Base-by-base conservation (phyloP, 2,329 filamentous ascomycete genomes). In the Magnaporthales sp. region DNA sequence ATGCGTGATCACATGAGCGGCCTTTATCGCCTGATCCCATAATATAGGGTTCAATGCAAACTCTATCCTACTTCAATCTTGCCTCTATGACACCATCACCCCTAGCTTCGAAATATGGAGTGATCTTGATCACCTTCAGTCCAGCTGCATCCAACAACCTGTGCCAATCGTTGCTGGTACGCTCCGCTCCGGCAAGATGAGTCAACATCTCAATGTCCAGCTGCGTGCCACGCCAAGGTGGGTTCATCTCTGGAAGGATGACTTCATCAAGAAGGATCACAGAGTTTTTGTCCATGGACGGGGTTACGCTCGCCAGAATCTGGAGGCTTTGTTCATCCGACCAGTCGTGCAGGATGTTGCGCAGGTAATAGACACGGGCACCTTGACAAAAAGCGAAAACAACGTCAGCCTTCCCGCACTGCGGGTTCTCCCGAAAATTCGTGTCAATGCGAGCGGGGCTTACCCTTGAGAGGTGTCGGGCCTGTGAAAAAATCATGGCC, bases 231-330 rank as follows among this genome's bases (percentile, higher is more conserved):
- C 75, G 69, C 65, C 67, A 72, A 22, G 74, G 72, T 1, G 72
- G 75, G 2, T 74, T 72, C 5, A 60, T 70, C 22, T 79, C 71
- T 0, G 78, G 77, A 9, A 81, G 58, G 10, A 81, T 74, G 7
- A 77, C 72, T n/a, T 81, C 80, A 66, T 79, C 77, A 63, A 81
- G 77, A 19, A 82, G 65, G 24, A 82, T 71, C 2, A 73, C 69
- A 0, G 78, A 79, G 15, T 76, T 74, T 1, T 69, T 61, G 3
- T 68, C 68, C 74, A 80, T 73, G 4, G 78, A 77, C 1, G 71
- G 67, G 2, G 70, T 65, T 10, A 74, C 68, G 46, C 77, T 75
- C 19, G 70, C 69, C n/a, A 79, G 70, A 27, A 80, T 77, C 6
- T 67, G 13, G 3, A 68, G 62, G 11, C 68, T 70, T 51, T 75